These are phyloP conservation scores for Gossypium raimondii DNA, from an alignment of 345 rosid genomes.

Conservation along the genomic window DNA sequence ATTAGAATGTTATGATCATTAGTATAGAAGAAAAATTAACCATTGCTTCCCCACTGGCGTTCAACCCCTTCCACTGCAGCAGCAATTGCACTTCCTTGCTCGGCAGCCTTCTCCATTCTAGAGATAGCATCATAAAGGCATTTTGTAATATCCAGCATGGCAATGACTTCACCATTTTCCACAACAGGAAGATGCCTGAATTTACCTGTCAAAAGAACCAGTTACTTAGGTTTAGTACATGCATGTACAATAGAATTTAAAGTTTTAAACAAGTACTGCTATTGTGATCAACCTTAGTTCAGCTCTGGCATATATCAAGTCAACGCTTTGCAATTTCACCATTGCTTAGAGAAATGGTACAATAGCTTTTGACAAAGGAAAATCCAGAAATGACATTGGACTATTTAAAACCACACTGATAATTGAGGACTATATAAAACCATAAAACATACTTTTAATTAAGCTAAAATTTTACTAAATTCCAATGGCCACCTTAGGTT, in stretches of 20 bases:
- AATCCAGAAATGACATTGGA: background rate
- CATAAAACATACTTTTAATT: background rate
- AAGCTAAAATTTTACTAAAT: background rate
- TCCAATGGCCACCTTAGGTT: background rate
- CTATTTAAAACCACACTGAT: background rate
- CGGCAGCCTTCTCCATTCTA: constrained; percentile 97
- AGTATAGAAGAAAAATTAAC: constrained; percentile 14
- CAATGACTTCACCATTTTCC: constrained; percentile 97
- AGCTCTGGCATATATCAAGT: background rate
- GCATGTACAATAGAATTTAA: background rate
- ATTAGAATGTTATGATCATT: background rate
- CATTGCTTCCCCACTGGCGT: constrained; percentile 80
- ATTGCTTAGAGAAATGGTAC: background rate
- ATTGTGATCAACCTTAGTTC: background rate
- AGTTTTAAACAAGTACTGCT: background rate
- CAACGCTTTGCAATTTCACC: background rate
- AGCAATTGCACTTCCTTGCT: constrained; percentile 95
- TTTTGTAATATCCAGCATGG: constrained; percentile 88
- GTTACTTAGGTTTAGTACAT: background rate
- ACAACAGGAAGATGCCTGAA: constrained; percentile 98
- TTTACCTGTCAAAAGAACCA: constrained; percentile 48
- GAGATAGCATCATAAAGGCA: constrained; percentile 97
- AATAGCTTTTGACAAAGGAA: background rate
- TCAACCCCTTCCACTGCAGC: constrained; percentile 99
- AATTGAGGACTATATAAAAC: background rate